Conservation (phyloP, 2,329 filamentous ascomycete genomes). For the Diatrype stigma region DNA sequence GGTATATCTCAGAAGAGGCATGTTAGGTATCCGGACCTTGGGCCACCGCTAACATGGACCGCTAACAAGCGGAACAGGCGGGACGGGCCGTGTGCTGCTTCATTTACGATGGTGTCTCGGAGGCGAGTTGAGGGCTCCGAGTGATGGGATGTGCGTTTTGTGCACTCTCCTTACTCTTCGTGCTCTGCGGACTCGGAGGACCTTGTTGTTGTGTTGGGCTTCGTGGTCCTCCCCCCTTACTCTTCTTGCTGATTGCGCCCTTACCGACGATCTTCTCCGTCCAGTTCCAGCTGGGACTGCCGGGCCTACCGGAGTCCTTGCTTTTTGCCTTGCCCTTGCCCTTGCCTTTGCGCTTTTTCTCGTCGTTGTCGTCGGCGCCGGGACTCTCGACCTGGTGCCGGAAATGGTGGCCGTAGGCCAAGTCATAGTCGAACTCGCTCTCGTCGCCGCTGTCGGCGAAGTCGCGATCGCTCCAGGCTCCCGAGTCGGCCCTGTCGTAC, state of each 20-base stretch:
- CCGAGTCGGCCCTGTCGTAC: slow-evolving; percentile 44
- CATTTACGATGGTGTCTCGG: too few species aligned
- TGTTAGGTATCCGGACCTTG: too few species aligned
- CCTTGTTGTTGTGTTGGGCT: not conserved
- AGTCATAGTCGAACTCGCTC: slow-evolving; percentile 33
- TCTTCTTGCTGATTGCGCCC: slow-evolving; percentile 21
- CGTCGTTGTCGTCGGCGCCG: slow-evolving; percentile 8
- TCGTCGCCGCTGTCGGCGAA: slow-evolving; percentile 53
- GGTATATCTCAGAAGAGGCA: too few species aligned
- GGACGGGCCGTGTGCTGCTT: too few species aligned
- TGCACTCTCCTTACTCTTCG: not conserved
- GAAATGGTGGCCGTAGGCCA: slow-evolving; percentile 16
- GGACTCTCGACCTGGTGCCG: slow-evolving; percentile 2
- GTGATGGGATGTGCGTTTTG: too few species aligned
- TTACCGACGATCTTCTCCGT: slow-evolving; percentile 40
- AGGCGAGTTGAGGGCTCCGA: too few species aligned
- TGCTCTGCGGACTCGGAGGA: not conserved
- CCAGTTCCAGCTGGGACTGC: slow-evolving; percentile 36
- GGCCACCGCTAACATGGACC: too few species aligned
- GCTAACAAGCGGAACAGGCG: too few species aligned
- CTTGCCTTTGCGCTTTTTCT: slow-evolving; percentile 2
- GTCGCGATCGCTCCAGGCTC: slow-evolving; percentile 63
- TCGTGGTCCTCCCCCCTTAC: slow-evolving; percentile 1
- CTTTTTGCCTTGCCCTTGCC: slow-evolving; percentile 12
- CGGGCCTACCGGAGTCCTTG: slow-evolving; percentile 5